phyloP scores from a whole-genome alignment of 2,329 filamentous ascomycete genomes.

The Colletotrichum echinochloae region DNA sequence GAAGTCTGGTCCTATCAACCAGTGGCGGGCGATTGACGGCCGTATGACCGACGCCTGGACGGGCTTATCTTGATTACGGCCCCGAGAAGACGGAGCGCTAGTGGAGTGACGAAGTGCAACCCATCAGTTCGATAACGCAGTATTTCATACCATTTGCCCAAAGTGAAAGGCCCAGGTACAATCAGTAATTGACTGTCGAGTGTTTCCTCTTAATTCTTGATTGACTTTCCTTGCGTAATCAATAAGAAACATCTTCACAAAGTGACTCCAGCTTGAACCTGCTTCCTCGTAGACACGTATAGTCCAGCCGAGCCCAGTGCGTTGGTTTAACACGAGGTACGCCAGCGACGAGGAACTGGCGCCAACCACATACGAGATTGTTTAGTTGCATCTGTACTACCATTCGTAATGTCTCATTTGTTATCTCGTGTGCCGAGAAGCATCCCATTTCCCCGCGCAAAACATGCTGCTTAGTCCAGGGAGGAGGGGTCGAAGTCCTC shows the following conservation, averaged over 20 bases:
- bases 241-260: too few relatives aligned
- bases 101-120: neutral
- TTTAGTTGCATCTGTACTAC: neutral
- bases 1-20: neutral
- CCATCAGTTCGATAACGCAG: neutral
- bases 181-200: too few relatives aligned
- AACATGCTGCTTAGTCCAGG: conserved; percentile 9
- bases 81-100: neutral
- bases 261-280: too few relatives aligned
- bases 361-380: neutral
- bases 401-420: neutral
- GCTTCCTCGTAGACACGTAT: too few relatives aligned
- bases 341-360: neutral
- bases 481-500: conserved; percentile 43
- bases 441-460: too few relatives aligned
- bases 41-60: neutral
- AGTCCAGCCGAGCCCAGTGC: too few relatives aligned
- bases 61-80: neutral
- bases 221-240: too few relatives aligned
- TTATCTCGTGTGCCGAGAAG: neutral
- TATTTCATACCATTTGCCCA: neutral
- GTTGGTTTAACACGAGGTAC: too few relatives aligned
- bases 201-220: too few relatives aligned
- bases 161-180: too few relatives aligned
- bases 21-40: neutral